A percentile compares a stretch with the other conserved stretches of the same genome.
These are phyloP conservation scores for Aspergillus pseudoviridinutans DNA, from an alignment of 2,329 filamentous ascomycete genomes.

Conservation along the genomic window DNA sequence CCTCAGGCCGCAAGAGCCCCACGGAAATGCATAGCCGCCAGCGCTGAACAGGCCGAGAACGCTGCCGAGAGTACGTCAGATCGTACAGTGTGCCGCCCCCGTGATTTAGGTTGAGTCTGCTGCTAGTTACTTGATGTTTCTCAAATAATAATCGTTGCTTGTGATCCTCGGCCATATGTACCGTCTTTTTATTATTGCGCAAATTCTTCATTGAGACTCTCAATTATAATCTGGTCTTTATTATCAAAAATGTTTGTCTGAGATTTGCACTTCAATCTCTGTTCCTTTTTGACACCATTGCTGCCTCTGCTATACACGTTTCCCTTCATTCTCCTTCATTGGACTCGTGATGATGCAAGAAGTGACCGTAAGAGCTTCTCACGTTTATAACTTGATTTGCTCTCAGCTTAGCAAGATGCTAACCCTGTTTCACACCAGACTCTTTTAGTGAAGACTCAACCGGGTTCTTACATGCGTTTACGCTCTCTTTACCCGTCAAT, in stretches of 20 bases:
- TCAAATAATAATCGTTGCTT: slow-evolving; percentile 5
- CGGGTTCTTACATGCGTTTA: slow-evolving; percentile 21
- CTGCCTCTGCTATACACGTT: slow-evolving; percentile 21
- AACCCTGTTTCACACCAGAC: slow-evolving; percentile 14
- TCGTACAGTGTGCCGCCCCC: background rate
- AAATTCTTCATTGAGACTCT: background rate
- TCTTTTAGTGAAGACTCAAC: slow-evolving; percentile 17
- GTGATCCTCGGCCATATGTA: slow-evolving; percentile 6
- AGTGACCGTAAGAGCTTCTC: slow-evolving; percentile 24
- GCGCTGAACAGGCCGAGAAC: slow-evolving; percentile 12
- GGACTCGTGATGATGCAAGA: slow-evolving; percentile 25
- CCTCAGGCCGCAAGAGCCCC: background rate
- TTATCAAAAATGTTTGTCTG: slow-evolving; percentile 21
- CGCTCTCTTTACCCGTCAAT: slow-evolving; percentile 16
- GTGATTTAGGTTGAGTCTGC: background rate
- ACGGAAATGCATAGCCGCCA: background rate
- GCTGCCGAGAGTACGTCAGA: slow-evolving; percentile 20
- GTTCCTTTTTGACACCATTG: slow-evolving; percentile 12
- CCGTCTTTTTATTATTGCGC: slow-evolving; percentile 3
- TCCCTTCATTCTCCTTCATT: slow-evolving; percentile 17
- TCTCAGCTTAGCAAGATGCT: slow-evolving; percentile 3
- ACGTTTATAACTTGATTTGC: background rate
- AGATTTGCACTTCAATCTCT: slow-evolving; percentile 10
- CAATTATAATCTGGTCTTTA: slow-evolving; percentile 6
- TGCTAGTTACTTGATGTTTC: slow-evolving; percentile 4